Conservation (phyloP, 1,284 basidiomycete genomes). For the Filobasidium uniguttulatum region DNA sequence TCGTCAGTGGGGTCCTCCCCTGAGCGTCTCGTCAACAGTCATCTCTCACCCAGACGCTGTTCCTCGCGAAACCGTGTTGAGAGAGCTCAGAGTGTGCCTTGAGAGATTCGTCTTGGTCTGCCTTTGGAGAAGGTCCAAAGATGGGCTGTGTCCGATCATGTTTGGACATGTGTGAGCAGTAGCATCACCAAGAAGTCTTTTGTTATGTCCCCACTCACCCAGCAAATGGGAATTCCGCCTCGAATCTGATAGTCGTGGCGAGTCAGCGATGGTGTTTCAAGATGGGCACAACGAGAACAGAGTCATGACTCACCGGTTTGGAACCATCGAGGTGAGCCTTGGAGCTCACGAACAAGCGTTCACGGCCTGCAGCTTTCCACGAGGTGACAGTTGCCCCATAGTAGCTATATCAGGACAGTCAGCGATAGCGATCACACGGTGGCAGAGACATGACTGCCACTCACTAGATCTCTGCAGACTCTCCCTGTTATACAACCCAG, state of each 20-base stretch:
- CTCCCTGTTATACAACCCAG: slow-evolving; percentile 42
- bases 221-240: slow-evolving; percentile 71
- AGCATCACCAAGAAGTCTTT: too few species aligned
- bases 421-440: not conserved
- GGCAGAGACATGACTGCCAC: slow-evolving; percentile 5
- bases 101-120: slow-evolving; percentile 30
- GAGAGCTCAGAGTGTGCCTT: slow-evolving; percentile 55
- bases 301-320: slow-evolving; percentile 40
- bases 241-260: slow-evolving; percentile 39
- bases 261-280: not conserved
- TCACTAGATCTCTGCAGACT: slow-evolving; percentile 49
- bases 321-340: slow-evolving; percentile 61
- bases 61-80: slow-evolving; percentile 78
- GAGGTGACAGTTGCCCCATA: slow-evolving; percentile 59
- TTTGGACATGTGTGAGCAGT: too few species aligned
- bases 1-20: too few species aligned
- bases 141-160: too few species aligned
- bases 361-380: slow-evolving; percentile 41
- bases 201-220: too few species aligned
- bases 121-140: slow-evolving; percentile 55
- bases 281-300: not conserved
- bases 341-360: slow-evolving; percentile 67
- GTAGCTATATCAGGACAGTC: slow-evolving; percentile 27
- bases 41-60: slow-evolving; percentile 48
- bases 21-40: too few species aligned